Evolutionary conservation across 306 rosid species (phyloP).

Genomic region (Quercus ilex): DNA sequence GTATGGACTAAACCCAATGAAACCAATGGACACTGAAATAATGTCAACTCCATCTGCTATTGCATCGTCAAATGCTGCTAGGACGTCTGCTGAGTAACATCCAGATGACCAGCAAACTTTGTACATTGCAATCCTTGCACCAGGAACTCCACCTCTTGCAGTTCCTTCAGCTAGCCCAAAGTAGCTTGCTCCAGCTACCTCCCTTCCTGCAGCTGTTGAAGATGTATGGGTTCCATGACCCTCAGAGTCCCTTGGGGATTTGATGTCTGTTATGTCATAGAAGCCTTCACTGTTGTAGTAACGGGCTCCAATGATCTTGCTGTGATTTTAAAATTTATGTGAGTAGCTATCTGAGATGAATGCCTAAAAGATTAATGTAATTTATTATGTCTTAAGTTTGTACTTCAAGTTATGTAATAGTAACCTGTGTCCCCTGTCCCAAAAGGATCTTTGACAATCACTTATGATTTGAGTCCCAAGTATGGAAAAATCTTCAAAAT

Average conservation of each 20-base stretch:
- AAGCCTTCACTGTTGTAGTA: conserved; percentile 1
- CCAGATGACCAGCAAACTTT: conserved; percentile 27
- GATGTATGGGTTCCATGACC: conserved; percentile 40
- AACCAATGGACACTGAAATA: conserved; percentile 25
- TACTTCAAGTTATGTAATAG: background rate
- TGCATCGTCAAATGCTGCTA: conserved; percentile 36
- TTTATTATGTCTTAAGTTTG: background rate
- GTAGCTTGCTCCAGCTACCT: conserved; percentile 24
- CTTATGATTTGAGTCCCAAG: background rate
- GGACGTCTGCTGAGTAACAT: conserved; percentile 16
- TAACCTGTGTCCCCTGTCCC: background rate
- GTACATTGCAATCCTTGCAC: conserved; percentile 33
- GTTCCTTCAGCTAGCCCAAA: conserved; percentile 35
- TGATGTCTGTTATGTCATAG: conserved; percentile 16
- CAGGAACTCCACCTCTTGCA: conserved; percentile 30
- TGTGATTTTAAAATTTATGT: background rate
- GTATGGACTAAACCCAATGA: background rate
- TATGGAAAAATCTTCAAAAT: background rate
- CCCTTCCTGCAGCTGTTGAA: conserved; percentile 35
- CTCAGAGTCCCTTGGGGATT: conserved; percentile 30
- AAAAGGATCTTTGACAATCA: background rate
- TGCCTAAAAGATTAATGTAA: background rate
- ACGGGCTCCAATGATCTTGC: conserved; percentile 38
- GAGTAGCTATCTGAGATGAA: background rate
- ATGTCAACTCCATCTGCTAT: conserved; percentile 35